Evolutionary conservation across 768 basidiomycete species (phyloP), one percentile per base, ranked within the genome.

Genomic region (Xerocomellus chrysenteron): DNA sequence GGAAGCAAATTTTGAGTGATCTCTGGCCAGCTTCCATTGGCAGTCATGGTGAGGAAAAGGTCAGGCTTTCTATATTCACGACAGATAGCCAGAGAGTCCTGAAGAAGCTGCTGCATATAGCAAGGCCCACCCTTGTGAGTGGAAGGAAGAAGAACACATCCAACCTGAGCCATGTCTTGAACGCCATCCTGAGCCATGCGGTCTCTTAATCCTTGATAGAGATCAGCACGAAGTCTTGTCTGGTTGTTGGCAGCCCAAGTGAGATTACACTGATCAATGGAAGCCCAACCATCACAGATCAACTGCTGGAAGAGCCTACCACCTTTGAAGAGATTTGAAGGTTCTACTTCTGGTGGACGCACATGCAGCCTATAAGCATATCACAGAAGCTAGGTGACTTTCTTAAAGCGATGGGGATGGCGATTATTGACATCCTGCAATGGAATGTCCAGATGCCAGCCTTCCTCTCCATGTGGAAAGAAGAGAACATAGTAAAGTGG

Each of bases 41-140:
- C 68, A 11, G 82, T 84, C 69, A 83, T 75, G 0, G 81, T 85
- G 0, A 84, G 52, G 44, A 83, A 83, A 1, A 83, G 57, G 47
- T 82, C 78, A 11, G 74, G 64, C 8, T 73, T 75, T 1, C 60
- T 57, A 43, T 63, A 77, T 37, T 70, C 62, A 0, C 74, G 61
- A 11, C 70, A 74, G 26, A 85, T 68, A 0, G 82, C 79, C 68
- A 83, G 68, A 0, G 78, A 63, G 55, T 83, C 80, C 30, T 82
- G 78, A 36, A 72, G 77, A 0, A 65, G 61, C 48, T 79, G 75
- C 0, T 69, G 60, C 79, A 83, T 81, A 35, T 79, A 57, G 0
- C 71, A 56, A n/a, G 78, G 62, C 5, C 80, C 68, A 9, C 76
- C 77, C n/a, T 61, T 67, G 58, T 77, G 74, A 0, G 75, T 74